These are phyloP conservation scores for Teratosphaeria destructans DNA, from an alignment of 2,329 filamentous ascomycete genomes.

Conservation along the genomic window DNA sequence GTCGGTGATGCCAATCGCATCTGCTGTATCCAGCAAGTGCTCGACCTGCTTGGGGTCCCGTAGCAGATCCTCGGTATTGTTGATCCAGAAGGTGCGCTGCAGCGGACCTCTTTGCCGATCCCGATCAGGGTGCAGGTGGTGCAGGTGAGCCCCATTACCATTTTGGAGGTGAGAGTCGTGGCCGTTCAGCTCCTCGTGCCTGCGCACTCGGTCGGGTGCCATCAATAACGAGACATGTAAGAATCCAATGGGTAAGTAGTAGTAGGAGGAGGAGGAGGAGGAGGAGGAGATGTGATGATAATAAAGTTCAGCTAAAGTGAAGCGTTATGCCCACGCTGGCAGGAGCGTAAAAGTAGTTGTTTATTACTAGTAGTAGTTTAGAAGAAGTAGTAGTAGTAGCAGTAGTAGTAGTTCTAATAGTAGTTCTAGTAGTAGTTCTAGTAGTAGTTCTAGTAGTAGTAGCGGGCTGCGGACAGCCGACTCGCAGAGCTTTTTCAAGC, in stretches of 20 bases:
- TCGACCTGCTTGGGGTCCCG: background rate
- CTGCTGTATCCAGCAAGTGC: background rate
- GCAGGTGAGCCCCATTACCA: background rate
- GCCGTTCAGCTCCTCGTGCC: background rate
- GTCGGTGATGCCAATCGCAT: constrained; percentile 2
- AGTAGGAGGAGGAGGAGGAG: too few species aligned
- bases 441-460: background rate
- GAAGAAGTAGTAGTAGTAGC: too few species aligned
- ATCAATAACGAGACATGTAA: background rate
- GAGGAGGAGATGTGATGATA: background rate
- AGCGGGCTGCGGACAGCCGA: background rate
- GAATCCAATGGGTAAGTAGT: too few species aligned
- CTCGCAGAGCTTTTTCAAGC: background rate
- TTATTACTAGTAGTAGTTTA: too few species aligned
- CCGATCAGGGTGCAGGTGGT: background rate
- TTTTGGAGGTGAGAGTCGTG: background rate
- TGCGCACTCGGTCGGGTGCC: background rate
- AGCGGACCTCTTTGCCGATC: background rate
- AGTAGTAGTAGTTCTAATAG: too few species aligned
- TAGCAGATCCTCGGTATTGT: constrained; percentile 3
- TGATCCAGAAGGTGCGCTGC: constrained; percentile 4
- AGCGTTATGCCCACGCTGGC: background rate
- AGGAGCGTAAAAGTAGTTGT: background rate
- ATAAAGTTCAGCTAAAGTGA: background rate
- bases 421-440: too few species aligned